Conservation (phyloP, 164 flowering plant genomes). For the Brasenia schreberi region DNA sequence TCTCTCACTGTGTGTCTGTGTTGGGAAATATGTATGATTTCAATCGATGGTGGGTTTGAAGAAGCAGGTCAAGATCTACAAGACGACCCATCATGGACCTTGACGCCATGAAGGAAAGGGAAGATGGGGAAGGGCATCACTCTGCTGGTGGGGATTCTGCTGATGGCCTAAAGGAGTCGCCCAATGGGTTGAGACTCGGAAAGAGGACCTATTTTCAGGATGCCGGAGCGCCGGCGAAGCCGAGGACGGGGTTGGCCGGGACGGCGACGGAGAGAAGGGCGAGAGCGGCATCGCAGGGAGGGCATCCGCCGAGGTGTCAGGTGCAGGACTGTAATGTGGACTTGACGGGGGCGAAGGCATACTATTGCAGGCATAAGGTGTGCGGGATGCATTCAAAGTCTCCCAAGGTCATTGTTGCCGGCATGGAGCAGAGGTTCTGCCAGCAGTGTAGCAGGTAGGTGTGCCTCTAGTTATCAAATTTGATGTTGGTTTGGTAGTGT, state of each 20-base stretch:
- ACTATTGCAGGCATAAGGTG: constrained; percentile 76
- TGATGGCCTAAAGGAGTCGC: constrained; percentile 16
- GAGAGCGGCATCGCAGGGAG: constrained; percentile 20
- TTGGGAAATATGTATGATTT: no score
- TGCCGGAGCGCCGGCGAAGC: constrained; percentile 16
- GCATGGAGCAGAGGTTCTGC: constrained; percentile 36
- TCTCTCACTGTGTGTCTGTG: no score
- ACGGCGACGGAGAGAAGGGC: constrained; percentile 24
- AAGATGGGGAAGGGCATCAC: not conserved
- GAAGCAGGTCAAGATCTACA: not conserved
- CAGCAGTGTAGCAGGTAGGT: constrained; percentile 9
- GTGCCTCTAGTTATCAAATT: no score
- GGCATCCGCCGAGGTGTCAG: constrained; percentile 63
- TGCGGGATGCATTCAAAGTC: constrained; percentile 65
- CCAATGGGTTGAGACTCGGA: constrained; percentile 48
- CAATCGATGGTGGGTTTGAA: not conserved
- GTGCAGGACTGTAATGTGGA: constrained; percentile 66
- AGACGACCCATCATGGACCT: not conserved
- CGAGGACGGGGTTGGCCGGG: constrained; percentile 3
- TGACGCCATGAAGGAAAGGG: not conserved
- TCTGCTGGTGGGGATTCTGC: not conserved
- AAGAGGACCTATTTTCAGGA: constrained; percentile 61
- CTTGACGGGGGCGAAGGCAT: constrained; percentile 66
- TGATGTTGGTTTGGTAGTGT: no score
- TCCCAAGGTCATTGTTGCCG: constrained; percentile 42